Base-by-base conservation (phyloP, 768 basidiomycete genomes). In the Amanita molliuscula region DNA sequence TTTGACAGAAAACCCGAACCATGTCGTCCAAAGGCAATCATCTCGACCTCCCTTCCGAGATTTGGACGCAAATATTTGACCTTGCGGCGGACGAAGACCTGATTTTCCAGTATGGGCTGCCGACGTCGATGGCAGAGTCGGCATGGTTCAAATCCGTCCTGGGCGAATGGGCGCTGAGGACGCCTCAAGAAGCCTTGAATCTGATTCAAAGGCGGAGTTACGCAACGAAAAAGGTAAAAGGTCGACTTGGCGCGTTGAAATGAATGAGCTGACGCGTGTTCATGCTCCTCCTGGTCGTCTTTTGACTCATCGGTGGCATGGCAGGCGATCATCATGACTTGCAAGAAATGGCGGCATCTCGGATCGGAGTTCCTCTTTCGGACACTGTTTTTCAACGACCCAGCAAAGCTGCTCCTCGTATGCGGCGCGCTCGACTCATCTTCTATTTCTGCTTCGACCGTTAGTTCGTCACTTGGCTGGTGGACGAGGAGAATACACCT, bases 401-500 rank as follows among this genome's bases (percentile, higher is more conserved):
- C 82, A 5, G 58, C 66, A 11, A 77, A 78, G 46, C 63, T 88
- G 3, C 65, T 75, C 20, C 63, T 67, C 0, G 67, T 86, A 6
- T 76, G 74, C 55, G 51, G 58, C n/a, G 67, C 75, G 38, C 67
- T 88, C 16, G 74, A 79, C 55, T 65, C 70, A 7, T 67, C 73
- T 1, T 60, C 74, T 0, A 57, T 67, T 1, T 65, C 33, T 16
- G 35, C 46, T 16, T 47, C 62, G 2, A 69, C 70, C 2, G 55
- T 66, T 7, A 70, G 75, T 5, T 62, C 71, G 0, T 74, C 77
- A 0, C 63, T 82, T 1, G 84, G 84, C 4, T 83, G 82, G 81
- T 84, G 81, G 78, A 76, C 82, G 0, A 73, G 73, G 29, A 72
- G 84, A n/a, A 66, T 89, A n/a, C 85, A 89, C 48, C 67, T 88